Conservation (phyloP, 768 basidiomycete genomes). For the Phylloporus arenicola region DNA sequence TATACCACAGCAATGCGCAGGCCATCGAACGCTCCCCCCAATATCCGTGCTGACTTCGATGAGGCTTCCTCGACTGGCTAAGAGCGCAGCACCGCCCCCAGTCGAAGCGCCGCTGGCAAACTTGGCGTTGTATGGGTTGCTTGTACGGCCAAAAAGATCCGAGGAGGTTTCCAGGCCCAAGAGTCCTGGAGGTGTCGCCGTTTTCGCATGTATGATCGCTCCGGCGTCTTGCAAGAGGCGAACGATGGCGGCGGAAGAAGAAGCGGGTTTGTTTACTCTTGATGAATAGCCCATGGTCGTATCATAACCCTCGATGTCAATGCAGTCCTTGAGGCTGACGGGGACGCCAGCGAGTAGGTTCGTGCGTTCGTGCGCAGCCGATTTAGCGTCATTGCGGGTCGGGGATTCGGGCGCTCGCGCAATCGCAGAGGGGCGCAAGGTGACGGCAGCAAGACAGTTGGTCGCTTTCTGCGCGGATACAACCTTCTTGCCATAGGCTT, state of each 20-base stretch:
- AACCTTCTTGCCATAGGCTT: slow-evolving; percentile 38
- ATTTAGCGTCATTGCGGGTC: slow-evolving; percentile 4
- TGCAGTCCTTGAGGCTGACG: slow-evolving; percentile 45
- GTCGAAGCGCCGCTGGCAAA: slow-evolving; percentile 44
- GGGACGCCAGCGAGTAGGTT: slow-evolving; percentile 41
- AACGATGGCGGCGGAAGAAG: slow-evolving; percentile 35
- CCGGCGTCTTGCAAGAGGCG: slow-evolving; percentile 39
- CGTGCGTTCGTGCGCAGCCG: not conserved
- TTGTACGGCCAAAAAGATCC: slow-evolving; percentile 42
- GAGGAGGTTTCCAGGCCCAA: slow-evolving; percentile 38
- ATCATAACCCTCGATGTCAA: slow-evolving; percentile 43
- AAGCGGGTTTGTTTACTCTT: slow-evolving; percentile 31
- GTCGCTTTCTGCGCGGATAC: slow-evolving; percentile 38
- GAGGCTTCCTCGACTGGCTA: slow-evolving; percentile 40
- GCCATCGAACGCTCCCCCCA: slow-evolving; percentile 46
- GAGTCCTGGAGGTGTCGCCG: slow-evolving; percentile 40
- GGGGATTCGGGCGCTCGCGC: slow-evolving; percentile 7
- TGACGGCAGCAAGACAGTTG: slow-evolving; percentile 47
- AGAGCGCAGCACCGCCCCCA: slow-evolving; percentile 46
- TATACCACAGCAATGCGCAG: slow-evolving; percentile 44
- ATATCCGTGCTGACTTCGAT: slow-evolving; percentile 47
- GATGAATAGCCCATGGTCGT: slow-evolving; percentile 42
- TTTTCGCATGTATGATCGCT: slow-evolving; percentile 38
- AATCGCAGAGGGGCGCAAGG: slow-evolving; percentile 30
- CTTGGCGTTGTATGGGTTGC: slow-evolving; percentile 43